These are phyloP conservation scores for Chloris gayana DNA, from an alignment of 176 grass and related monocot species.

Conservation along the genomic window DNA sequence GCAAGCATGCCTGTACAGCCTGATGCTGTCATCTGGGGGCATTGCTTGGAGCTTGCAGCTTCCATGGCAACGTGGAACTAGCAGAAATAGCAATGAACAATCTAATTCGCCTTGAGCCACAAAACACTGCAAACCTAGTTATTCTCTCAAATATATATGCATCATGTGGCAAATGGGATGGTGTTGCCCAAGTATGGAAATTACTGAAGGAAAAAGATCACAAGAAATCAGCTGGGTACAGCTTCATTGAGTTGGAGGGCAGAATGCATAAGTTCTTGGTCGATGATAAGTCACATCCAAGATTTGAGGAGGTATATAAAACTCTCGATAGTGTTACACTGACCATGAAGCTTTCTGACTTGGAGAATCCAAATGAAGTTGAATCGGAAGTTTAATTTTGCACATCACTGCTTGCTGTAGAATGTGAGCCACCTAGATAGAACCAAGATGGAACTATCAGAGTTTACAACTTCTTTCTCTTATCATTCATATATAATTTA, in stretches of 20 bases:
- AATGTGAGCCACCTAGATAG: background rate
- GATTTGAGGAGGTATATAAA: constrained; percentile 55
- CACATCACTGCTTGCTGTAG: background rate
- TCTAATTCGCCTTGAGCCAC: constrained; percentile 54
- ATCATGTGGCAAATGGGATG: constrained; percentile 55
- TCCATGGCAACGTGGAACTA: constrained; percentile 59
- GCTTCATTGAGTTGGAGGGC: constrained; percentile 64
- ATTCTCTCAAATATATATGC: constrained; percentile 79
- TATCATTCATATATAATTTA: constrained; percentile 1
- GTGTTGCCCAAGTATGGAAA: constrained; percentile 67
- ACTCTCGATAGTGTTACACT: constrained; percentile 54
- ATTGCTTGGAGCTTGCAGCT: constrained; percentile 75
- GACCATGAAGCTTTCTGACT: constrained; percentile 47
- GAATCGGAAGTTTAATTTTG: constrained; percentile 36
- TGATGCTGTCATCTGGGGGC: constrained; percentile 72
- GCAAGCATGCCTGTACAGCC: constrained; percentile 68
- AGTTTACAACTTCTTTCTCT: constrained; percentile 10
- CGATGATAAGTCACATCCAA: constrained; percentile 62
- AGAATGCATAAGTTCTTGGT: constrained; percentile 72
- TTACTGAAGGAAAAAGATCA: constrained; percentile 66
- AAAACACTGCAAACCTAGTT: constrained; percentile 62
- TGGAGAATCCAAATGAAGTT: constrained; percentile 35
- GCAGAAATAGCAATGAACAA: constrained; percentile 53
- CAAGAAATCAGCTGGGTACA: constrained; percentile 78
- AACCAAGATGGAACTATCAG: background rate